These are phyloP conservation scores for Leucocoprinus sp. DNA, from an alignment of 768 basidiomycete genomes.

Conservation along the genomic window DNA sequence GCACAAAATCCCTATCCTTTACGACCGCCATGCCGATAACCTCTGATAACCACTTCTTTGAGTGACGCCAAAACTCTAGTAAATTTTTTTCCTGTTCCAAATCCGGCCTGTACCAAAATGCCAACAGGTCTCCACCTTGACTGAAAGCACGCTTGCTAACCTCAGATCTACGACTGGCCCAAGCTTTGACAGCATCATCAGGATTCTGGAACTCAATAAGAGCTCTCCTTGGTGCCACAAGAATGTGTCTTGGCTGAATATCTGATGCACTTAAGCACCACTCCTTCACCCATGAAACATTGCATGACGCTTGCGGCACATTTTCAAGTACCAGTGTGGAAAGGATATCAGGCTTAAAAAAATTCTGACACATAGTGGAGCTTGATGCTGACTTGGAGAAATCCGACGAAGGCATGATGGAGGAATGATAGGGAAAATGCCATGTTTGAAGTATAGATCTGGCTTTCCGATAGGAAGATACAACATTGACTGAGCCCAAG, in stretches of 20 bases:
- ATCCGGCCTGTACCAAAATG: slow-evolving; percentile 37
- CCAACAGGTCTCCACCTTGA: background rate
- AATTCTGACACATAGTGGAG: slow-evolving; percentile 4
- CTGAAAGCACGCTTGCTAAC: background rate
- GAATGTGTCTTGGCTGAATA: slow-evolving; percentile 29
- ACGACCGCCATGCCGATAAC: slow-evolving; percentile 25
- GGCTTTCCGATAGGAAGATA: slow-evolving; percentile 34
- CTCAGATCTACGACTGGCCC: slow-evolving; percentile 37
- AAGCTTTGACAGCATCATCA: slow-evolving; percentile 38
- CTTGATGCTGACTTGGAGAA: background rate
- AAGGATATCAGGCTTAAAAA: slow-evolving; percentile 37
- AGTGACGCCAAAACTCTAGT: slow-evolving; percentile 39
- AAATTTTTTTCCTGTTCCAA: slow-evolving; percentile 34
- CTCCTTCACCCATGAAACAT: slow-evolving; percentile 28
- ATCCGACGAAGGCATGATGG: slow-evolving; percentile 4
- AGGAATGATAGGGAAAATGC: slow-evolving; percentile 29
- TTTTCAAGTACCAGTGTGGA: slow-evolving; percentile 51
- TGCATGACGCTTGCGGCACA: slow-evolving; percentile 41
- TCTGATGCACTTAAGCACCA: slow-evolving; percentile 37
- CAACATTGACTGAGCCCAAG: slow-evolving; percentile 13
- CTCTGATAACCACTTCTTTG: slow-evolving; percentile 33
- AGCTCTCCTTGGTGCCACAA: slow-evolving; percentile 37
- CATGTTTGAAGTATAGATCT: slow-evolving; percentile 37
- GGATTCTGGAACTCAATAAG: slow-evolving; percentile 43
- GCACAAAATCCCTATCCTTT: slow-evolving; percentile 39